These are phyloP conservation scores for Besnoitia besnoiti DNA, from an alignment of 169 alveolate species.

Conservation along the genomic window DNA sequence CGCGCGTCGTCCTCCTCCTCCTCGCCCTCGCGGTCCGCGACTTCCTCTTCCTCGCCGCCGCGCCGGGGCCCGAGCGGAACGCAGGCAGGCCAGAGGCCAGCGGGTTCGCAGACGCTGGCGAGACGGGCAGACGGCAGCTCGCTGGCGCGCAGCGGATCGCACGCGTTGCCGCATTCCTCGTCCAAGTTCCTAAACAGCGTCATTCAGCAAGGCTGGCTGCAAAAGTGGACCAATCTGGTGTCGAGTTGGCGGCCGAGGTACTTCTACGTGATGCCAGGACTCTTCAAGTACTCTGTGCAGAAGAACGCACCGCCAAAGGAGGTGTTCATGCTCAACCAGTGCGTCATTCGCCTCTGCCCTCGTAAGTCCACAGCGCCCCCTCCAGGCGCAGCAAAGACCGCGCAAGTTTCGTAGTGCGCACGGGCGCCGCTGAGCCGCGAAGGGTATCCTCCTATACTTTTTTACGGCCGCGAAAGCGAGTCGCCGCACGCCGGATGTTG, in stretches of 20 bases:
- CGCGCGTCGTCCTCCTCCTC: background rate
- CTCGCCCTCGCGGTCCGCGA: background rate
- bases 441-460: no score
- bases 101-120: background rate
- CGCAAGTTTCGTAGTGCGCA: background rate
- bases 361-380: conserved; percentile 27
- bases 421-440: background rate
- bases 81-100: background rate
- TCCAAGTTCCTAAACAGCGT: conserved; percentile 19
- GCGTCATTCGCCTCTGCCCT: conserved; percentile 65
- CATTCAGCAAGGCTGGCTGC: conserved; percentile 67
- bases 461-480: no score
- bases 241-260: conserved; percentile 63
- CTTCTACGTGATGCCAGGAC: conserved; percentile 59
- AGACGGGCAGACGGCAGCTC: background rate
- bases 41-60: background rate
- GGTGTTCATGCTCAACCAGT: conserved; percentile 58
- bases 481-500: background rate
- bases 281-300: conserved; percentile 62
- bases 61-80: background rate
- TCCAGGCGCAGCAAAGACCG: no score
- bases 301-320: conserved; percentile 61
- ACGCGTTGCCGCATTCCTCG: background rate
- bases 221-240: conserved; percentile 64
- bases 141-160: background rate